These are phyloP conservation scores for Geoglossum glabrum DNA, from an alignment of 495 filamentous ascomycete species.

Conservation along the genomic window DNA sequence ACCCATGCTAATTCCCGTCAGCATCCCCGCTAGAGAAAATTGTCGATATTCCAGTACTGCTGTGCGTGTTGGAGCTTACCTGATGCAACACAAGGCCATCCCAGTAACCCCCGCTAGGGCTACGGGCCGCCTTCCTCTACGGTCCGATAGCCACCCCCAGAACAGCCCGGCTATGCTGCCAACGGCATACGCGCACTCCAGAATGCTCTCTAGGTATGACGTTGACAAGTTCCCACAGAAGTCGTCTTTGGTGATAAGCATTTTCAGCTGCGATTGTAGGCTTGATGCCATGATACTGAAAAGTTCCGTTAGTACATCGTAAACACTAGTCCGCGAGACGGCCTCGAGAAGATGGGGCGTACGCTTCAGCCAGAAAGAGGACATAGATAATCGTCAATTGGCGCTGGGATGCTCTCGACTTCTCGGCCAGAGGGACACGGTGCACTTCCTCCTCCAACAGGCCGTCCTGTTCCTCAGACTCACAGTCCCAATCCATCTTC, in stretches of 20 bases:
- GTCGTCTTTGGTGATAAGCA: constrained; percentile 21
- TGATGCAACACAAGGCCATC: constrained; percentile 59
- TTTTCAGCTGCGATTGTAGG: constrained; percentile 24
- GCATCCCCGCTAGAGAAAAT: constrained; percentile 4
- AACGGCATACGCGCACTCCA: constrained; percentile 28
- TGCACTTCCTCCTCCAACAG: background rate
- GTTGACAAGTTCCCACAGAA: constrained; percentile 22
- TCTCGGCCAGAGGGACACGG: background rate
- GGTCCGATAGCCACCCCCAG: constrained; percentile 84
- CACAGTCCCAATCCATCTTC: background rate
- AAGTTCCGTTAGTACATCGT: background rate
- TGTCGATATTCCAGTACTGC: background rate
- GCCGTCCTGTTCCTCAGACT: background rate
- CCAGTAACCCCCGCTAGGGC: constrained; percentile 70
- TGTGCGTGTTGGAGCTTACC: background rate
- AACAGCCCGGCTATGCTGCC: constrained; percentile 60
- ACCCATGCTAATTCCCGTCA: constrained; percentile 15
- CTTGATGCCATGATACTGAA: constrained; percentile 25
- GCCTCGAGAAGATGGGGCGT: constrained; percentile 5
- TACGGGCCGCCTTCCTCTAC: constrained; percentile 78
- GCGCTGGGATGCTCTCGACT: constrained; percentile 3
- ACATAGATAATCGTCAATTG: constrained; percentile 17
- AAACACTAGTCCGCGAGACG: background rate
- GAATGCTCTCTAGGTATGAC: constrained; percentile 22
- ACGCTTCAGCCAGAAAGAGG: constrained; percentile 18